A percentile compares a stretch with the other conserved stretches of the same genome.
These are phyloP conservation scores for Trichoderma endophyticum DNA, from an alignment of 2,329 filamentous ascomycete species.

Conservation along the genomic window DNA sequence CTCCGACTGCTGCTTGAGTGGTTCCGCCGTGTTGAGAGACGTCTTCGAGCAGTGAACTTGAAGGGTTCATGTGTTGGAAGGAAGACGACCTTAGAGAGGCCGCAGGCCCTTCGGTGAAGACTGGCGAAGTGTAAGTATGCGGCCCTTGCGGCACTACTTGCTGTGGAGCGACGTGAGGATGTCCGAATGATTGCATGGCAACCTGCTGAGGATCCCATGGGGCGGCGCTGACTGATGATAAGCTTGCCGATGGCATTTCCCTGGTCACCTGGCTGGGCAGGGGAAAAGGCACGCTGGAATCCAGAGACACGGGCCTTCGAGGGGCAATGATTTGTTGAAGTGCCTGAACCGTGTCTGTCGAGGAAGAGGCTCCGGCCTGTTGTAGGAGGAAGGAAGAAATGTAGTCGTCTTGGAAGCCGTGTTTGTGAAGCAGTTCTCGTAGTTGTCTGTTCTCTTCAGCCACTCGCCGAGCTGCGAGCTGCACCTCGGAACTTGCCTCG, in stretches of 20 bases:
- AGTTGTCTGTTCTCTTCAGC: conserved; percentile 67
- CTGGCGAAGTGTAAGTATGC: conserved; percentile 13
- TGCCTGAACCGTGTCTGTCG: conserved; percentile 29
- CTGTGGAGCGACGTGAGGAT: conserved; percentile 21
- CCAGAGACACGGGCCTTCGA: conserved; percentile 32
- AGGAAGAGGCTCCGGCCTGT: conserved; percentile 4
- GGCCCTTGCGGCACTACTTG: not conserved
- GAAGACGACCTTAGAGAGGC: not conserved
- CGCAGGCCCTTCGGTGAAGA: conserved; percentile 14
- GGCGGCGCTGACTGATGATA: conserved; percentile 33
- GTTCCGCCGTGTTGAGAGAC: conserved; percentile 10
- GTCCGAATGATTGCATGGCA: conserved; percentile 28
- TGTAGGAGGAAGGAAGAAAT: conserved; percentile 44
- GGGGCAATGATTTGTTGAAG: conserved; percentile 40
- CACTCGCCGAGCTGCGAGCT: conserved; percentile 65
- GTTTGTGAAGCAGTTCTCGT: conserved; percentile 53
- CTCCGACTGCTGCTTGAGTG: conserved; percentile 2
- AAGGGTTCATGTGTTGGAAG: conserved; percentile 1
- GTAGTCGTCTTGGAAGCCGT: conserved; percentile 56
- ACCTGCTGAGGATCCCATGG: conserved; percentile 33
- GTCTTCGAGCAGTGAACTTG: conserved; percentile 8
- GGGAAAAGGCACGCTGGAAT: conserved; percentile 28
- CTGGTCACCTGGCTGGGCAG: conserved; percentile 33
- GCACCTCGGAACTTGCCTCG: conserved; percentile 68
- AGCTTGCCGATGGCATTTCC: conserved; percentile 33